Evolutionary conservation across 2,329 filamentous ascomycete genomes (phyloP).

Genomic region (Tympanopsis confertula): DNA sequence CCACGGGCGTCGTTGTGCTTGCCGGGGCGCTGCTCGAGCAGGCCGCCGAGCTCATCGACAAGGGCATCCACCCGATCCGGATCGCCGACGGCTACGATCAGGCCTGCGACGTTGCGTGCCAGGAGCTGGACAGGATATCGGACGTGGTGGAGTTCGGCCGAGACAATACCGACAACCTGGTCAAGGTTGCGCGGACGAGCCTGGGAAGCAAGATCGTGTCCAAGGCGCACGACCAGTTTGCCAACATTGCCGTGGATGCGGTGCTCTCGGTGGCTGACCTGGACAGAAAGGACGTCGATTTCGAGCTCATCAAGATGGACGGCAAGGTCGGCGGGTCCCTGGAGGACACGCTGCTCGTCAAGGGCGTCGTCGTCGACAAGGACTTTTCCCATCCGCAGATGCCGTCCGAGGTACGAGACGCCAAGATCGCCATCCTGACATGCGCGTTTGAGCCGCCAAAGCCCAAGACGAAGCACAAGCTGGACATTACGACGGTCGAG

Average conservation of each 20-base stretch:
- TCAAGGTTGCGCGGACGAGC: conserved; percentile 91
- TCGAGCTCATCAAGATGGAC: conserved; percentile 98
- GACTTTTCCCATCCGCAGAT: conserved; percentile 99
- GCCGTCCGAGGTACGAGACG: conserved; percentile 88
- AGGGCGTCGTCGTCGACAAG: conserved; percentile 98
- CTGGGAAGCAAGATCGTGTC: conserved; percentile 98
- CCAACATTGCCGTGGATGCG: conserved; percentile 91
- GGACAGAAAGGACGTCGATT: conserved; percentile 92
- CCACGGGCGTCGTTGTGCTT: conserved; percentile 91
- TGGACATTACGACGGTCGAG: conserved; percentile 91
- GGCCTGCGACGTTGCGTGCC: conserved; percentile 90
- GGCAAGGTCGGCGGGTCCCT: conserved; percentile 91
- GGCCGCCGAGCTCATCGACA: conserved; percentile 95
- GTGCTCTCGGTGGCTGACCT: conserved; percentile 93
- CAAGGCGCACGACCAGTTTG: conserved; percentile 96
- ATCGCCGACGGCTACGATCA: conserved; percentile 98
- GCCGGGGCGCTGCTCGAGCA: conserved; percentile 92
- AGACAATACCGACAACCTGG: conserved; percentile 70
- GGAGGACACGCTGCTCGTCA: conserved; percentile 87
- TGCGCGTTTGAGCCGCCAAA: conserved; percentile 98
- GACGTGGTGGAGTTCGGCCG: conserved; percentile 79
- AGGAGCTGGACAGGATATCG: conserved; percentile 83
- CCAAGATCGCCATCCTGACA: conserved; percentile 93
- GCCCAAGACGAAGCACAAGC: conserved; percentile 98
- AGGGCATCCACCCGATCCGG: conserved; percentile 96